Evolutionary conservation across 768 basidiomycete genomes (phyloP).

Genomic region (Phaffia australis): DNA sequence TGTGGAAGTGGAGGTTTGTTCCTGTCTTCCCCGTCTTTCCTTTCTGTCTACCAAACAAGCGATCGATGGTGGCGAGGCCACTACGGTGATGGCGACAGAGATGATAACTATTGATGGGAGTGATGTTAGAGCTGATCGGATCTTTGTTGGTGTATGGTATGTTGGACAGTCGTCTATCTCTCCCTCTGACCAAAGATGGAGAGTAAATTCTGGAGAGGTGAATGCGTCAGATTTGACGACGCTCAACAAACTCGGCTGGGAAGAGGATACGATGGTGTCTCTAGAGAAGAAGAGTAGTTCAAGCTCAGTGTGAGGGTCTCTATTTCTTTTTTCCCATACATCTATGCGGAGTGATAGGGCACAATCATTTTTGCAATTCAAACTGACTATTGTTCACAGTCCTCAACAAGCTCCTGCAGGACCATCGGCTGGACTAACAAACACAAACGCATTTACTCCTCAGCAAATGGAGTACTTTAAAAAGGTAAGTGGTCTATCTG

Average conservation of each 20-base stretch:
- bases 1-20: slow-evolving; percentile 21
- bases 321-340: background rate
- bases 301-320: background rate
- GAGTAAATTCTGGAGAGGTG: slow-evolving; percentile 5
- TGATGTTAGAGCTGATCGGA: background rate
- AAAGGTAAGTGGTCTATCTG: slow-evolving; percentile 2
- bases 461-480: slow-evolving; percentile 13
- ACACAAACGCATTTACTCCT: slow-evolving; percentile 1
- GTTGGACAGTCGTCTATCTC: slow-evolving; percentile 2
- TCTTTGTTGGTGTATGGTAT: background rate
- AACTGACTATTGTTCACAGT: background rate
- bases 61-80: background rate
- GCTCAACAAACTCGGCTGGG: slow-evolving; percentile 16
- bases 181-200: slow-evolving; percentile 15
- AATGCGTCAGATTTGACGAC: slow-evolving; percentile 12
- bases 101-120: too few relatives aligned
- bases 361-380: background rate
- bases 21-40: background rate
- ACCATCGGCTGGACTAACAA: background rate
- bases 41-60: background rate
- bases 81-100: background rate
- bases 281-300: background rate
- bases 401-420: background rate
- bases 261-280: slow-evolving; percentile 20
- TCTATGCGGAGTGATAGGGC: background rate